Evolutionary conservation across 2,329 filamentous ascomycete genomes (phyloP).

Genomic region (Hypoxylon sp.): DNA sequence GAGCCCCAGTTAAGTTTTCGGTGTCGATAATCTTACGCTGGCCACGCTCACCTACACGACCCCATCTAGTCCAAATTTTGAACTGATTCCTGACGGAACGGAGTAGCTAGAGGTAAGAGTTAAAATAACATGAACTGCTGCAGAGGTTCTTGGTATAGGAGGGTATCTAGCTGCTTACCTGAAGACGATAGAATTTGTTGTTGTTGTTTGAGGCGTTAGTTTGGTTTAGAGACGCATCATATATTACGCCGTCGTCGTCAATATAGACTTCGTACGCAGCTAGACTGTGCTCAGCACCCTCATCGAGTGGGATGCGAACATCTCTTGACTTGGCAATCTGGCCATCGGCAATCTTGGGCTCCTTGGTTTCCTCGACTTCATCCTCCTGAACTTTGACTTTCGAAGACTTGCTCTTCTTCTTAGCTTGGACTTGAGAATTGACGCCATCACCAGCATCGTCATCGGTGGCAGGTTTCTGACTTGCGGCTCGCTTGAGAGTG

Average conservation of each 20-base stretch:
- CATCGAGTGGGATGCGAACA: constrained; percentile 61
- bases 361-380: constrained; percentile 33
- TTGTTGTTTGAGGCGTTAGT: constrained; percentile 76
- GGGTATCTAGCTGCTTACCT: constrained; percentile 61
- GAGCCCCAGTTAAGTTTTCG: constrained; percentile 54
- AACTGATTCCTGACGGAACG: constrained; percentile 53
- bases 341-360: constrained; percentile 49
- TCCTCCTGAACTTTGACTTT: constrained; percentile 39
- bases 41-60: constrained; percentile 73
- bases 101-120: constrained; percentile 58
- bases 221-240: constrained; percentile 82
- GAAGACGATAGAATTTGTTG: constrained; percentile 84
- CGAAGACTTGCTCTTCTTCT: constrained; percentile 47
- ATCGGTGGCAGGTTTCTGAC: constrained; percentile 32
- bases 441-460: constrained; percentile 36
- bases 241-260: constrained; percentile 71
- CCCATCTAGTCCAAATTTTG: constrained; percentile 80
- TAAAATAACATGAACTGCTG: no score
- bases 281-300: constrained; percentile 49
- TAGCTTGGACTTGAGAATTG: constrained; percentile 42
- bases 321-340: constrained; percentile 58
- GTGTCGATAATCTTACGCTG: constrained; percentile 56
- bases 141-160: no score
- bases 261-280: constrained; percentile 67
- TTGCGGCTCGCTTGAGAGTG: constrained; percentile 36